Conservation (phyloP, 805 yeast species). For the Babjeviella inositovora region DNA sequence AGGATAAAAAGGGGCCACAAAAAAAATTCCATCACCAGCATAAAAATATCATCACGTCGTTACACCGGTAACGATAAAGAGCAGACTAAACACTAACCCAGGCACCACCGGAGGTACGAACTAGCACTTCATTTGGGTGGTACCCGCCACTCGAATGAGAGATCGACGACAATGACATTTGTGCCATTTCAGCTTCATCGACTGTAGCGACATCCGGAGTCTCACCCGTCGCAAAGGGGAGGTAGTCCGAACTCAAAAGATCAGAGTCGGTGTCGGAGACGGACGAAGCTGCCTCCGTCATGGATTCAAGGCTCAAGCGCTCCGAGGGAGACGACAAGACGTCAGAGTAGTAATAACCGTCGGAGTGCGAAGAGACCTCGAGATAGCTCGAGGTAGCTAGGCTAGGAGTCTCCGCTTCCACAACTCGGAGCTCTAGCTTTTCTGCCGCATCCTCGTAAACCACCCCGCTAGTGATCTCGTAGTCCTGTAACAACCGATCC, state of each 20-base stretch:
- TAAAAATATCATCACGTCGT: too few species aligned
- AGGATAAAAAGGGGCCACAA: too few species aligned
- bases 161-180: not conserved
- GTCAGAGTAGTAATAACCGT: constrained; percentile 9
- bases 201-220: constrained; percentile 1
- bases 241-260: not conserved
- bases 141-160: constrained; percentile 1
- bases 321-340: constrained; percentile 5
- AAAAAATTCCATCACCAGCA: too few species aligned
- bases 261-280: constrained; percentile 1
- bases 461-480: constrained; percentile 41
- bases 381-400: constrained; percentile 2
- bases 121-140: constrained; percentile 2
- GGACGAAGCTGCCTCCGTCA: constrained; percentile 2
- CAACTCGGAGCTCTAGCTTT: constrained; percentile 3
- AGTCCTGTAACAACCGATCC: constrained; percentile 37
- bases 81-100: too few species aligned
- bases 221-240: constrained; percentile 1
- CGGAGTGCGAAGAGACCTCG: constrained; percentile 3
- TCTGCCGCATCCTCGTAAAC: constrained; percentile 19
- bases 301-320: constrained; percentile 5
- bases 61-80: too few species aligned
- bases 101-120: constrained; percentile 1
- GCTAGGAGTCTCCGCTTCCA: constrained; percentile 6
- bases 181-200: not conserved